phyloP scores from a whole-genome alignment of 441 rosid genomes.

The Kokia cookei region DNA sequence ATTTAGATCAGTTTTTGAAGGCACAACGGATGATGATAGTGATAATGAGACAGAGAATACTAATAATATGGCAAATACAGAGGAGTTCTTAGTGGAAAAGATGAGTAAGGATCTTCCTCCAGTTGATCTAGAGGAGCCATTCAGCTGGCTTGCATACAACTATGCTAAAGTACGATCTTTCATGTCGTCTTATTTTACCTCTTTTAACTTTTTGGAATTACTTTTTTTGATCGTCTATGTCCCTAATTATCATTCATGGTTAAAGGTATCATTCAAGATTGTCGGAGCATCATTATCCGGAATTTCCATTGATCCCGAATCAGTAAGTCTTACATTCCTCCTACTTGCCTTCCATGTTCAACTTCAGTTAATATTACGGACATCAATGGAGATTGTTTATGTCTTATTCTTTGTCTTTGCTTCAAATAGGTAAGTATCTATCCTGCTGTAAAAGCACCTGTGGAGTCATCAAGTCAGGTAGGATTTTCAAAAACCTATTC shows the following conservation, averaged over 20 bases:
- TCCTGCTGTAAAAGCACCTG: conserved; percentile 81
- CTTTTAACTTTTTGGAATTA: conserved; percentile 11
- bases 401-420: conserved; percentile 1
- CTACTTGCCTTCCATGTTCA: neutral
- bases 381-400: neutral
- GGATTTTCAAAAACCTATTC: conserved; percentile 1
- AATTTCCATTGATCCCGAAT: conserved; percentile 81
- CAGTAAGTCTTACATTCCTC: conserved; percentile 41
- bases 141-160: conserved; percentile 92
- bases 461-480: conserved; percentile 81
- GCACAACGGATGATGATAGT: conserved; percentile 65
- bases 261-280: conserved; percentile 81
- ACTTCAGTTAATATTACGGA: neutral
- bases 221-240: neutral
- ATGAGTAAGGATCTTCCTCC: conserved; percentile 84
- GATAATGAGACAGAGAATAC: conserved; percentile 57
- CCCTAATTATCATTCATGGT: conserved; percentile 5
- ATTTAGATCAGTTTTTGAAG: conserved; percentile 28
- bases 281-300: conserved; percentile 74
- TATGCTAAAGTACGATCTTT: conserved; percentile 66
- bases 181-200: neutral
- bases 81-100: conserved; percentile 79
- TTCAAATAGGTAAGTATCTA: conserved; percentile 70
- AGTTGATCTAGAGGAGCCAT: conserved; percentile 88
- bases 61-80: conserved; percentile 65